Conservation (phyloP, 148 eudicot genomes). For the Rhododendron henanense region DNA sequence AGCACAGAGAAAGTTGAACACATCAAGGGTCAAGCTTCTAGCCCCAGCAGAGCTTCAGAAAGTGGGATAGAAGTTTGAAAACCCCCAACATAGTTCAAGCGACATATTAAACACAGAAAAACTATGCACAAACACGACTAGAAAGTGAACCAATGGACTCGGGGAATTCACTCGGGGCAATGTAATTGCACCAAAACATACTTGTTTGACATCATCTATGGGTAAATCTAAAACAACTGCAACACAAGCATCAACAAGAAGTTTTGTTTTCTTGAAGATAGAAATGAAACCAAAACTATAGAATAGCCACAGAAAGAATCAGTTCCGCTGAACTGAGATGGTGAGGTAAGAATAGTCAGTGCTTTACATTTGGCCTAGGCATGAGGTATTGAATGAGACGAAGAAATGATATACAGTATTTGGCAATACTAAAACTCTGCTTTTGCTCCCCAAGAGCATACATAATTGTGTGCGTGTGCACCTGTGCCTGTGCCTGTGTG, state of each 20-base stretch:
- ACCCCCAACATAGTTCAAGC: background rate
- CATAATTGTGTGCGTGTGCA: background rate
- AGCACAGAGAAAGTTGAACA: slow-evolving; percentile 1
- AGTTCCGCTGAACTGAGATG: background rate
- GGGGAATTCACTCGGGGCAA: background rate
- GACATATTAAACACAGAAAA: background rate
- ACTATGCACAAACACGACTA: background rate
- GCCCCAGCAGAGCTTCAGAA: background rate
- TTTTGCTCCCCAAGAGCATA: background rate
- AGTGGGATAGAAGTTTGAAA: background rate
- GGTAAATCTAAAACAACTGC: background rate
- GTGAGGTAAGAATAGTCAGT: background rate
- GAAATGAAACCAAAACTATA: background rate
- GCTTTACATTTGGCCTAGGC: background rate
- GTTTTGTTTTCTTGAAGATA: background rate
- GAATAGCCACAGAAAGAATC: background rate
- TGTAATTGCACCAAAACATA: background rate
- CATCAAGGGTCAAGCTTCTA: background rate
- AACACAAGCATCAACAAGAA: background rate
- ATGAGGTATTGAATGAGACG: background rate
- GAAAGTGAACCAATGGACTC: background rate
- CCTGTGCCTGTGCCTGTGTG: background rate
- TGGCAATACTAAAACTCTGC: background rate
- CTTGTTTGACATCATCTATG: background rate
- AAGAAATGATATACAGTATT: background rate